Evolutionary conservation across 2,329 filamentous ascomycete species (phyloP).

Genomic region (Cladophialophora yegresii): DNA sequence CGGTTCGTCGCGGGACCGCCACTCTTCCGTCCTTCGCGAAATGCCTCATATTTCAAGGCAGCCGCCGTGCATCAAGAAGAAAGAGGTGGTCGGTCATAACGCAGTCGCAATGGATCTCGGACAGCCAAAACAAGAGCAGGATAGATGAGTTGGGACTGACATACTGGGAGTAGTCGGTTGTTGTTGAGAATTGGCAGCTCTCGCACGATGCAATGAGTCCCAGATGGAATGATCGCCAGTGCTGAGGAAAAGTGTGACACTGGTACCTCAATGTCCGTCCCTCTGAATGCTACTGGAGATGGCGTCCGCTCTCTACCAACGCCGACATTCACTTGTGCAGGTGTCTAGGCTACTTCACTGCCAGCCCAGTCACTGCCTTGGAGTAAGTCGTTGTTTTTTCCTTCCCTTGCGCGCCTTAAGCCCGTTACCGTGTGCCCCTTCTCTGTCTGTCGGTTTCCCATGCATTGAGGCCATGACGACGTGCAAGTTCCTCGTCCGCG

Average conservation of each 20-base stretch:
- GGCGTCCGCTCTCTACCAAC: not conserved
- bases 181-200: not conserved
- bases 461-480: not conserved
- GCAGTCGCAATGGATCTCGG: not conserved
- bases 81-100: not conserved
- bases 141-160: not conserved
- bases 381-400: not conserved
- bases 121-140: not conserved
- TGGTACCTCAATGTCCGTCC: no score
- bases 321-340: not conserved
- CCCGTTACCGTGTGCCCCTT: not conserved
- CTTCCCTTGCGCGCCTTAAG: not conserved
- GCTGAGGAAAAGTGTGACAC: not conserved
- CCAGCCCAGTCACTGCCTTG: not conserved
- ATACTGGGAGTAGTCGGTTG: not conserved
- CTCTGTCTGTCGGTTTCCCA: not conserved
- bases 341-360: not conserved
- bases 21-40: not conserved
- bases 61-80: not conserved
- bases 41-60: not conserved
- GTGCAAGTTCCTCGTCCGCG: conserved; percentile 16
- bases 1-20: not conserved
- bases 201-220: not conserved
- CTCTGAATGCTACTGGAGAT: not conserved
- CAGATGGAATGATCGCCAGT: not conserved